Percentiles rank a stretch among this genome's conserved stretches.
Conservation (phyloP, 176 grass and related monocot genomes). For the Phoenix roebelenii region DNA sequence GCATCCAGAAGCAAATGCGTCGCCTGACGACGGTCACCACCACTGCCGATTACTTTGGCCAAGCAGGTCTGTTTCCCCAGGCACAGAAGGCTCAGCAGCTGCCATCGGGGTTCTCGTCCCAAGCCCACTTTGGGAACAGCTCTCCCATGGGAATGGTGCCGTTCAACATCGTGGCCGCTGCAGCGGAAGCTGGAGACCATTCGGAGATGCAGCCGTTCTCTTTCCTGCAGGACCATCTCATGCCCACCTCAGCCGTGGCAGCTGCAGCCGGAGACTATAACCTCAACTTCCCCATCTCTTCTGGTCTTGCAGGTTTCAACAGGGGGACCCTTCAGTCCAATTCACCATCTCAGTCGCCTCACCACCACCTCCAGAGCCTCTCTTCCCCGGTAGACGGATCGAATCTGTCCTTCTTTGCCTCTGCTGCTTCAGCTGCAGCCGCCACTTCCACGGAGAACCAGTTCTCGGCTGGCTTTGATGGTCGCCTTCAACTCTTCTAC, state of each 20-base stretch:
- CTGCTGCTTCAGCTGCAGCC: slow-evolving; percentile 19
- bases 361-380: slow-evolving; percentile 41
- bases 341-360: slow-evolving; percentile 37
- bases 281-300: slow-evolving; percentile 71
- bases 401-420: slow-evolving; percentile 47
- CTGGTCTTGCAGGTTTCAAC: slow-evolving; percentile 57
- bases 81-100: slow-evolving; percentile 12
- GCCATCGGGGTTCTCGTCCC: slow-evolving; percentile 29
- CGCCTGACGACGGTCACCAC: neutral
- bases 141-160: slow-evolving; percentile 27
- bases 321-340: slow-evolving; percentile 99
- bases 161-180: slow-evolving; percentile 26
- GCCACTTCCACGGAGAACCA: slow-evolving; percentile 20
- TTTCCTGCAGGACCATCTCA: slow-evolving; percentile 36
- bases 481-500: slow-evolving; percentile 48
- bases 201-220: slow-evolving; percentile 54
- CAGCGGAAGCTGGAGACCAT: slow-evolving; percentile 15
- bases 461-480: slow-evolving; percentile 26
- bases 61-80: slow-evolving; percentile 11
- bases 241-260: slow-evolving; percentile 34
- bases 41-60: slow-evolving; percentile 27
- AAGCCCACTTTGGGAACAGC: slow-evolving; percentile 31
- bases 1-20: slow-evolving; percentile 8
- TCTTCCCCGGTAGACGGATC: slow-evolving; percentile 43
- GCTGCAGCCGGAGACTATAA: slow-evolving; percentile 42